phyloP scores from a whole-genome alignment of 768 basidiomycete species.

The Trichaptum fuscoviolaceum region DNA sequence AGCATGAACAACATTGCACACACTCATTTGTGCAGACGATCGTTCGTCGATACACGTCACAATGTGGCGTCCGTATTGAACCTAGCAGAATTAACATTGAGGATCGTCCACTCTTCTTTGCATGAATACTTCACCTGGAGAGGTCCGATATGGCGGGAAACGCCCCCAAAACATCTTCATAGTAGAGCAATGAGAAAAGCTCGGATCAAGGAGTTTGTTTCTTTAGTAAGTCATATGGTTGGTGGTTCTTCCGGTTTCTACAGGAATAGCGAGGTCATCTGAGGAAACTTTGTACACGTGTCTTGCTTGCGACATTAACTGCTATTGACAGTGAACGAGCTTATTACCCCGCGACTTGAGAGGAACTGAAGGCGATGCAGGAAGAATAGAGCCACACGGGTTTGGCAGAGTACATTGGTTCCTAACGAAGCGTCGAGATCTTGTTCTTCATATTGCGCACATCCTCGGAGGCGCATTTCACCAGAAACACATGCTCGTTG shows the following conservation, averaged over 20 bases:
- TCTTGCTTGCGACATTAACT: not conserved
- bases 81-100: not conserved
- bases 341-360: not conserved
- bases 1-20: not conserved
- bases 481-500: not conserved
- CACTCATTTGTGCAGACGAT: not conserved
- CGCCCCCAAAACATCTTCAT: not conserved
- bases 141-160: not conserved
- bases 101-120: not conserved
- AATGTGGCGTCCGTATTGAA: not conserved
- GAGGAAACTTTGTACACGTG: not conserved
- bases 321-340: not conserved
- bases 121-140: not conserved
- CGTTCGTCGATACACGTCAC: not conserved
- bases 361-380: not conserved
- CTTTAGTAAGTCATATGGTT: not conserved
- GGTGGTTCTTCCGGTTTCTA: not conserved
- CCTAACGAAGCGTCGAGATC: not conserved
- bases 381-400: not conserved
- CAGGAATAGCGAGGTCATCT: not conserved
- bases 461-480: not conserved
- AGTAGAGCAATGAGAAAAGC: not conserved
- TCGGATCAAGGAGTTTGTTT: not conserved
- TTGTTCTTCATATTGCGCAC: too few species aligned
- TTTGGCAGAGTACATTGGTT: too few species aligned